Percentiles rank a stretch among this genome's conserved stretches.
Conservation (phyloP, 768 basidiomycete genomes). For the Leccinum incarnatum region DNA sequence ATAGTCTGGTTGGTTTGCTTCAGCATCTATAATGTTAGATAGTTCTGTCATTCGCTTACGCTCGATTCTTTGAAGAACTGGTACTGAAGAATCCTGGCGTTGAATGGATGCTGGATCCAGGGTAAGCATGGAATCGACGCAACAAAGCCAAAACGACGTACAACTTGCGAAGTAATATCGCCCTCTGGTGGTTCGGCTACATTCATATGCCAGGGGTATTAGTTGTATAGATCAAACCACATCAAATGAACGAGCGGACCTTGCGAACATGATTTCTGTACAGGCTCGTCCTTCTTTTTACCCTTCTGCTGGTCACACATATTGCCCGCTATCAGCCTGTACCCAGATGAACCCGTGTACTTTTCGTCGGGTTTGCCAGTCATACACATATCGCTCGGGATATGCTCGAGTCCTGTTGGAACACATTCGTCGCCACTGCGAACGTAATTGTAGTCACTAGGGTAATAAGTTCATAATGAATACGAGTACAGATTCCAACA, state of each 20-base stretch:
- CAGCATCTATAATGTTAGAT: neutral
- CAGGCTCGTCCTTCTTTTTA: slow-evolving; percentile 60
- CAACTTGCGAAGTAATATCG: slow-evolving; percentile 68
- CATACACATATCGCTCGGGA: slow-evolving; percentile 71
- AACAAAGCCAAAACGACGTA: slow-evolving; percentile 34
- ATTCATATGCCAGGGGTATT: neutral
- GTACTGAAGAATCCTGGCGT: slow-evolving; percentile 63
- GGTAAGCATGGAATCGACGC: slow-evolving; percentile 4
- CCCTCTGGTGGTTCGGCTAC: slow-evolving; percentile 81
- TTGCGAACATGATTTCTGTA: slow-evolving; percentile 74
- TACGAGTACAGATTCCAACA: neutral
- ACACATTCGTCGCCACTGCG: slow-evolving; percentile 73
- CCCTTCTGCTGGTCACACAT: slow-evolving; percentile 67
- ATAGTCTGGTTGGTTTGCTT: slow-evolving; percentile 53
- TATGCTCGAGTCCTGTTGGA: slow-evolving; percentile 83
- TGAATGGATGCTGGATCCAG: slow-evolving; percentile 62
- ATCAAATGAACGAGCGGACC: slow-evolving; percentile 39
- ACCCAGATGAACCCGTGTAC: slow-evolving; percentile 90
- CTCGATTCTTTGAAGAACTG: slow-evolving; percentile 82
- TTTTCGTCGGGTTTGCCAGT: slow-evolving; percentile 48
- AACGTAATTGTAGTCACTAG: slow-evolving; percentile 87
- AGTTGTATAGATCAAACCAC: neutral
- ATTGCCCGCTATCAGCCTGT: slow-evolving; percentile 88
- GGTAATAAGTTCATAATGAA: neutral
- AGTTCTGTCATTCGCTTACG: slow-evolving; percentile 36